Evolutionary conservation across 495 filamentous ascomycete genomes (phyloP), one percentile per base, ranked within the genome.

Genomic region (Daldinia loculata): DNA sequence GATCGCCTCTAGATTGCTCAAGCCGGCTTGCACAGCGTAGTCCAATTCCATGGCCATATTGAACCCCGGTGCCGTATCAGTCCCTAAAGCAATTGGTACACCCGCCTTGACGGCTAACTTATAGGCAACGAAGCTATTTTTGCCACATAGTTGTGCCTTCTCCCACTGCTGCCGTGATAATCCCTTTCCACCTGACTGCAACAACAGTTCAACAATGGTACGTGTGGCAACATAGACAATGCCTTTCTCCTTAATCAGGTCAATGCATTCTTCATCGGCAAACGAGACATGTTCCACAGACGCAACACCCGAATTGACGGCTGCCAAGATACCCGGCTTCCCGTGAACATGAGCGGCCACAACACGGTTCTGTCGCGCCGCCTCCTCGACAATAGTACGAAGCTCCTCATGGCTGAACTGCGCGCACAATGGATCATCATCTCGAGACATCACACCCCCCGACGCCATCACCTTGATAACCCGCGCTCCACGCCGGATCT

Each of bases 341-440:
- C 85, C 84, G 51, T 85, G 83, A 22, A 79, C 80, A 56, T 87
- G 85, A 4, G 85, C 83, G 0, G 84, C 85, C 14, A 86, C 83
- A 1, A 78, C 77, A 0, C 82, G 75, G 6, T 78, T 74, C 59
- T 80, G 77, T 3, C 85, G 75, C 34, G 64, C 71, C 9, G 85
- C 85, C 70, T 87, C 85, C 9, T 80, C 61, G 8, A 87, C 84
- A 15, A 86, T 86, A 29, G 74, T 77, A 19, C 76, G 68, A 9
- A 88, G 68, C 71, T 88, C 85, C 73, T 81, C 83, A n/a, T 75
- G 74, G 24, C 79, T 82, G 70, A 87, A 86, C 63, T 87, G 83
- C 43, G 80, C 79, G 53, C 80, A 75, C 50, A 78, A 66, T 14
- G 83, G 84, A 57, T 84, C 73, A 48, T 88, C 85, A 26, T 82